Base-by-base conservation (phyloP, 2,329 filamentous ascomycete species). In the Teratosphaeria zuluensis region DNA sequence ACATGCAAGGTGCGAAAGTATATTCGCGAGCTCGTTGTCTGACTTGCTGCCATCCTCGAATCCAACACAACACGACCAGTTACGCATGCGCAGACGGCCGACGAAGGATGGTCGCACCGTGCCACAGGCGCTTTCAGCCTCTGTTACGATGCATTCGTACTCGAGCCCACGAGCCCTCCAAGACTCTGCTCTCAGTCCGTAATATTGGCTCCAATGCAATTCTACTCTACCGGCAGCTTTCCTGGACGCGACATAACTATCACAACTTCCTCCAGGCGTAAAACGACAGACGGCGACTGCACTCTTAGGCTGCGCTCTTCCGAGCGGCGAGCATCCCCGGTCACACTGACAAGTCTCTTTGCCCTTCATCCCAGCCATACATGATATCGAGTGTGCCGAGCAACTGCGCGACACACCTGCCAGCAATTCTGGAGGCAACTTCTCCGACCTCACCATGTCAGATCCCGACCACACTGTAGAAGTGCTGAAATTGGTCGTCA, bases 401-500 rank as follows among this genome's bases (percentile, higher is more conserved):
- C 42, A 19, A n/a, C 42, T 48, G 19, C 42, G n/a, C 42, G 19
- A 48, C 6, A 48, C 19, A 48, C 21, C 19, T 48, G 42, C n/a
- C 38, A 31, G 30, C 19, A 8, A 8, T 52, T 14, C 14, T 35
- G 33, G 8, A 48, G 16, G 42, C 16, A n/a, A 24, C 42, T 11
- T 24, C 42, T 48, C 57, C 24, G 28, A 12, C 35, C 38, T 28
- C 56, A 62, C 54, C 28, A 67, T 67, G 66, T 63, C 66, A 51
- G 61, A 57, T 32, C 62, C 62, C 38, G 57, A 66, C 51, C 68
- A 66, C 28, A 66, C 65, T 58, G 57, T 63, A 55, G 65, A 69
- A 35, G 62, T 63, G 3, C 56, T 68, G 59, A 66, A 62, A 42
- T 68, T 70, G 51, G 65, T 68, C 21, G 63, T 70, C 59, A 69